Conservation (phyloP, 2,329 filamentous ascomycete genomes). For the Dactylellina drechsleri region DNA sequence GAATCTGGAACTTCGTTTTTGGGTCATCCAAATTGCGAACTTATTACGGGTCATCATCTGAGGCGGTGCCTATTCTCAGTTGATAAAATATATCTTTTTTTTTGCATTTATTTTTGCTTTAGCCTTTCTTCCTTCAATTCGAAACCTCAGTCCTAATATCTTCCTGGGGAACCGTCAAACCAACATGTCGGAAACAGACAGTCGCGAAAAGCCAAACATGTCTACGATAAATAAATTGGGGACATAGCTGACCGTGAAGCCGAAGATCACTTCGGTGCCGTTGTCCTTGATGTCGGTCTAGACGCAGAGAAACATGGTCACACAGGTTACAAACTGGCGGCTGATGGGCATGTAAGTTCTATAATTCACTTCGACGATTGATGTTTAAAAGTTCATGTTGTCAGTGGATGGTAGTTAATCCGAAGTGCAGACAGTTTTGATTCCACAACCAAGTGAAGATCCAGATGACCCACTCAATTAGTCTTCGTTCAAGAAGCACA, state of each 20-base stretch:
- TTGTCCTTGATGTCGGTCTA: slow-evolving; percentile 58
- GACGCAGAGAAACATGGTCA: slow-evolving; percentile 59
- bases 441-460: slow-evolving; percentile 68
- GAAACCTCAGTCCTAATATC: not conserved
- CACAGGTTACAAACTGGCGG: slow-evolving; percentile 61
- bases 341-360: slow-evolving; percentile 60
- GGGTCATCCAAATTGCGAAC: slow-evolving; percentile 38
- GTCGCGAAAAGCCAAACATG: slow-evolving; percentile 35
- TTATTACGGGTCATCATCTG: slow-evolving; percentile 44
- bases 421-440: slow-evolving; percentile 63
- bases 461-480: slow-evolving; percentile 69
- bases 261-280: slow-evolving; percentile 39
- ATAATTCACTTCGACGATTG: not conserved
- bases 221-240: slow-evolving; percentile 35
- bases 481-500: slow-evolving; percentile 65
- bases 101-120: slow-evolving; percentile 13
- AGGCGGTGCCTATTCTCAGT: slow-evolving; percentile 47
- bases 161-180: not conserved
- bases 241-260: slow-evolving; percentile 38
- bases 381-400: too few species aligned
- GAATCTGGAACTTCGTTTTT: slow-evolving; percentile 30
- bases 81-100: slow-evolving; percentile 18
- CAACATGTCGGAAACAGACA: slow-evolving; percentile 51
- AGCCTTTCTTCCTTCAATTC: slow-evolving; percentile 8
- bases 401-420: too few species aligned